phyloP scores from a whole-genome alignment of 2,329 filamentous ascomycete genomes.

The Sporothrix brunneoviolacea region DNA sequence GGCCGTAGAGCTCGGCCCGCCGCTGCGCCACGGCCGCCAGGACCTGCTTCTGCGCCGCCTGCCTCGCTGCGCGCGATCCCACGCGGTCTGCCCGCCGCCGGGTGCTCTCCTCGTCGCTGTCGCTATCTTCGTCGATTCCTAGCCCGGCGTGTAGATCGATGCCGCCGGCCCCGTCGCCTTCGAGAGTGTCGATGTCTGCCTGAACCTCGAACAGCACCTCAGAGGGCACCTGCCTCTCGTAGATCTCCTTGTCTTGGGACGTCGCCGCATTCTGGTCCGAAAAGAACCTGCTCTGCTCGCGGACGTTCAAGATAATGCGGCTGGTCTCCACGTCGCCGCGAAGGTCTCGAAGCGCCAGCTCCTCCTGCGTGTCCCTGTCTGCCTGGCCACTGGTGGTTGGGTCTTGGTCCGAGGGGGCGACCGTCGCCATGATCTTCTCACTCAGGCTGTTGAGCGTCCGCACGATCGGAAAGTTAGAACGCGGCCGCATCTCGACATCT shows the following conservation, averaged over 20 bases:
- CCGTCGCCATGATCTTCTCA: conserved; percentile 86
- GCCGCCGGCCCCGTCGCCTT: conserved; percentile 41
- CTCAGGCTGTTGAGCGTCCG: conserved; percentile 83
- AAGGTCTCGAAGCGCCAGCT: conserved; percentile 74
- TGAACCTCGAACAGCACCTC: conserved; percentile 61
- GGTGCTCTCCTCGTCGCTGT: conserved; percentile 50
- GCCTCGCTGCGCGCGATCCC: conserved; percentile 62
- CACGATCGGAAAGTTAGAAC: conserved; percentile 77
- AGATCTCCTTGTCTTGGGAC: conserved; percentile 43
- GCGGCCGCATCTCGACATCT: conserved; percentile 82
- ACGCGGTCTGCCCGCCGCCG: conserved; percentile 42
- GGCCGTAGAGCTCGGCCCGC: conserved; percentile 51
- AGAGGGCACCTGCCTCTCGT: conserved; percentile 62
- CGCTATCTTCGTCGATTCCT: conserved; percentile 63
- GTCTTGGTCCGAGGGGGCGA: conserved; percentile 70
- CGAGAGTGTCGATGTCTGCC: conserved; percentile 51
- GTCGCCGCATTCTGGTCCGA: conserved; percentile 48
- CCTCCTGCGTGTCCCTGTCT: conserved; percentile 66
- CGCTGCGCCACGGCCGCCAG: conserved; percentile 58
- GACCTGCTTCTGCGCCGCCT: conserved; percentile 58
- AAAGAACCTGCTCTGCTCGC: conserved; percentile 80
- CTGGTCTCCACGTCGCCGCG: conserved; percentile 66
- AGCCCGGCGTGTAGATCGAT: conserved; percentile 58
- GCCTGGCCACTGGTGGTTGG: conserved; percentile 57
- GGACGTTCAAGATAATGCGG: conserved; percentile 77